Conservation (phyloP, 306 rosid genomes). For the Pterocarpus macrocarpus region DNA sequence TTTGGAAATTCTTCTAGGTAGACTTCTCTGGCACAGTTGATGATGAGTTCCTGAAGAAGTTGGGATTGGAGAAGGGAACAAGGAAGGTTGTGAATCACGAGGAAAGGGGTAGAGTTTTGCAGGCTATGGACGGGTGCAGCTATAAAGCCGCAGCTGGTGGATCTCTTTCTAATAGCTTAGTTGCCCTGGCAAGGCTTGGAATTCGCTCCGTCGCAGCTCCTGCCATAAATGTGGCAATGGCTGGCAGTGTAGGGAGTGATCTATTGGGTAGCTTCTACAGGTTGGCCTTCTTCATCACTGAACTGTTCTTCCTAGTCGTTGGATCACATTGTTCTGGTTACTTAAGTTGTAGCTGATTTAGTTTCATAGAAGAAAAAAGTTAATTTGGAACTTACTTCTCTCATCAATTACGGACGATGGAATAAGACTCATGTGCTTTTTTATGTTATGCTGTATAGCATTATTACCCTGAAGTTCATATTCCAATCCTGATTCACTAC, state of each 20-base stretch:
- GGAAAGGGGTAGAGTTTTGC: slow-evolving; percentile 92
- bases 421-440: background rate
- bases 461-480: background rate
- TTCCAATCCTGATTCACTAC: background rate
- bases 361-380: background rate
- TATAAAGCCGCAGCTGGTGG: slow-evolving; percentile 99
- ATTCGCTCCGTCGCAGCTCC: slow-evolving; percentile 60
- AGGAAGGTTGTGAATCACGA: slow-evolving; percentile 89
- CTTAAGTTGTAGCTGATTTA: slow-evolving; percentile 10
- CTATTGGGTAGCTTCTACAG: slow-evolving; percentile 95
- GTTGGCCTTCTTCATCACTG: slow-evolving; percentile 50
- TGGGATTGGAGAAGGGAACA: slow-evolving; percentile 91
- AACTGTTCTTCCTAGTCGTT: slow-evolving; percentile 25
- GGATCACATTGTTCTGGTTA: slow-evolving; percentile 29
- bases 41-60: slow-evolving; percentile 75
- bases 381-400: slow-evolving; percentile 16
- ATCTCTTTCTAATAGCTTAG: slow-evolving; percentile 92
- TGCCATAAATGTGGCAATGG: slow-evolving; percentile 84
- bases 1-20: slow-evolving; percentile 59
- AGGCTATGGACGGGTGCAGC: slow-evolving; percentile 96
- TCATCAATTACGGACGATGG: background rate
- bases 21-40: slow-evolving; percentile 91
- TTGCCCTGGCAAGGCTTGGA: slow-evolving; percentile 94
- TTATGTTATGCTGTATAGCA: slow-evolving; percentile 20
- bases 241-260: slow-evolving; percentile 93